Evolutionary conservation across 768 basidiomycete species (phyloP).

Genomic region (Vararia minispora): DNA sequence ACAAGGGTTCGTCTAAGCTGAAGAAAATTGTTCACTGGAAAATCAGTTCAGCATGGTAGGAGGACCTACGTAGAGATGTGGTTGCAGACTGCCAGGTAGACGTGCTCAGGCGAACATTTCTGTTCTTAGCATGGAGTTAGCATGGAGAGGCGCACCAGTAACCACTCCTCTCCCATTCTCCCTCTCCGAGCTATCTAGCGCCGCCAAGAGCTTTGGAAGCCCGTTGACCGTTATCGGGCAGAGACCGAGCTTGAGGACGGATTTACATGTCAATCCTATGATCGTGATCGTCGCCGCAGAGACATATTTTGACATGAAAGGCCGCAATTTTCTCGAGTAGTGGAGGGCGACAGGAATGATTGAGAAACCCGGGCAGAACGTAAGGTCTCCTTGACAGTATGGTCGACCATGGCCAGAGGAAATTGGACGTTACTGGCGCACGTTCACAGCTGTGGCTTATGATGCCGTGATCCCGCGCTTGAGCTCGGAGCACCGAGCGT

Average conservation of each 20-base stretch:
- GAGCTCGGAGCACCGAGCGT: too few relatives aligned
- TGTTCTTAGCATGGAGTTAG: conserved; percentile 1
- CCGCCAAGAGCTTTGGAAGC: conserved; percentile 49
- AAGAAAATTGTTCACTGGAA: neutral
- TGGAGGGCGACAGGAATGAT: too few relatives aligned
- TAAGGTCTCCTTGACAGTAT: too few relatives aligned
- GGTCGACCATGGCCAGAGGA: too few relatives aligned
- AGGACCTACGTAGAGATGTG: conserved; percentile 79
- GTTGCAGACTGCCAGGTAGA: conserved; percentile 58
- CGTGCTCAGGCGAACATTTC: neutral
- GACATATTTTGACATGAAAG: conserved; percentile 35
- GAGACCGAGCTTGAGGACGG: conserved; percentile 57
- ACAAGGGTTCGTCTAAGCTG: conserved; percentile 74
- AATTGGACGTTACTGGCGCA: too few relatives aligned
- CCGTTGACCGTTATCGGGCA: conserved; percentile 64
- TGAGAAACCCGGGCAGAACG: too few relatives aligned
- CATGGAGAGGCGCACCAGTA: conserved; percentile 41
- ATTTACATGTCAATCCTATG: conserved; percentile 71
- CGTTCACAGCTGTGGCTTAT: too few relatives aligned
- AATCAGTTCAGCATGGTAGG: neutral
- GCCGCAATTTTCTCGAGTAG: too few relatives aligned
- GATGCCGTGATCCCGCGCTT: too few relatives aligned
- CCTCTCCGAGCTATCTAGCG: conserved; percentile 39
- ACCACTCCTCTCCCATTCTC: conserved; percentile 50
- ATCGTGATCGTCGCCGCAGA: conserved; percentile 52